phyloP scores from a whole-genome alignment of 176 grass and related monocot genomes.

The Rhipidocladum racemiflorum region DNA sequence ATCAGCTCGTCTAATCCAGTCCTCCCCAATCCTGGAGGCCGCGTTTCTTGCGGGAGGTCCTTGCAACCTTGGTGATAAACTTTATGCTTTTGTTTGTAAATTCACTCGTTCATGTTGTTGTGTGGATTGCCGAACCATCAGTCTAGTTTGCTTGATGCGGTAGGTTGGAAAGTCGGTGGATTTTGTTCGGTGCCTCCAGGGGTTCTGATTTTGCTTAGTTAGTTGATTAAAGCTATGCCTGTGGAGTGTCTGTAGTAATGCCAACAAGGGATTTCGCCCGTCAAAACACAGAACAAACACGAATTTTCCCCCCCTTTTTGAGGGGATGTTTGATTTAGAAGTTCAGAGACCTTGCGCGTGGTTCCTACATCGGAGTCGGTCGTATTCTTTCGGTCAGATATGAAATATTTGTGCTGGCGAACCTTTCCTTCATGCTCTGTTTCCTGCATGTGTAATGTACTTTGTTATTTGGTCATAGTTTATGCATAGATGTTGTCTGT shows the following conservation, averaged over 20 bases:
- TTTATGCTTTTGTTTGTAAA: not conserved
- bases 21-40: not conserved
- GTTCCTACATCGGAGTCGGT: not conserved
- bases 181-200: not conserved
- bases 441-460: not conserved
- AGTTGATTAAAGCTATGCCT: not conserved
- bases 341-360: not conserved
- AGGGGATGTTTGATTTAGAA: not conserved
- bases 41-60: not conserved
- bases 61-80: not conserved
- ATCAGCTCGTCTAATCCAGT: not conserved
- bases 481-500: not conserved
- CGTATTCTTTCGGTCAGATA: not conserved
- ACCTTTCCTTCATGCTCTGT: not conserved
- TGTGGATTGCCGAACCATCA: not conserved
- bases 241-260: constrained; percentile 24
- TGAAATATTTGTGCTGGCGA: not conserved
- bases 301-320: not conserved
- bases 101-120: not conserved
- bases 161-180: not conserved
- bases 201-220: not conserved
- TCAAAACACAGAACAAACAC: not conserved
- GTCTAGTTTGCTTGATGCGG: not conserved
- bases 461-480: not conserved
- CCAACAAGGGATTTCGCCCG: not conserved